A percentile compares a stretch with the other conserved stretches of the same genome.
phyloP scores from a whole-genome alignment of 345 rosid species.

The Euclidium syriacum region DNA sequence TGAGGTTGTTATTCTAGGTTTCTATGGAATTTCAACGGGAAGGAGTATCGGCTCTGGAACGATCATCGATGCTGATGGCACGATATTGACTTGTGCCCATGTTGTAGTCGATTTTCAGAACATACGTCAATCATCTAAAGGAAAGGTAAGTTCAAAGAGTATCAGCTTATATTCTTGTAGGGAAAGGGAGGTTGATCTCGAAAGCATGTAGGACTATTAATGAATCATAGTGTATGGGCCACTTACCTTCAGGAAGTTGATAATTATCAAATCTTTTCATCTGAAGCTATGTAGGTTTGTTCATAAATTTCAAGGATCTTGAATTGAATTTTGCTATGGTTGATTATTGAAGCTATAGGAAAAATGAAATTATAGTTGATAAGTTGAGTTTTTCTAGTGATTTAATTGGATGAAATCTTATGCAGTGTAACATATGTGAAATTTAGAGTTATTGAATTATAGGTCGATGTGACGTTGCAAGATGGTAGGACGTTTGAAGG shows the following conservation, averaged over 20 bases:
- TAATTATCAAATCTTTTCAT: neutral
- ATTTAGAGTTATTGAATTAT: conserved; percentile 11
- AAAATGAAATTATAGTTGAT: neutral
- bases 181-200: neutral
- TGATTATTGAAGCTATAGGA: neutral
- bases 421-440: neutral
- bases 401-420: neutral
- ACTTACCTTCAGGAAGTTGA: neutral
- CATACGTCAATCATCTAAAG: conserved; percentile 43
- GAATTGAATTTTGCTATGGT: neutral
- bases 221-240: neutral
- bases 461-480: conserved; percentile 94
- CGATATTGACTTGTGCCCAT: conserved; percentile 93
- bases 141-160: conserved; percentile 43
- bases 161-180: neutral
- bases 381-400: neutral
- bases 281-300: neutral
- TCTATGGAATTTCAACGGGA: conserved; percentile 47
- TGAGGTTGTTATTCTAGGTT: conserved; percentile 26
- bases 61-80: conserved; percentile 72
- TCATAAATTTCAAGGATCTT: neutral
- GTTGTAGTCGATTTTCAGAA: conserved; percentile 64
- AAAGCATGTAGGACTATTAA: neutral
- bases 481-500: conserved; percentile 92
- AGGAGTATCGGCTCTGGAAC: conserved; percentile 79